Percentiles rank a stretch among this genome's conserved stretches.
These are phyloP conservation scores for Penicillium palitans DNA, from an alignment of 2,329 filamentous ascomycete genomes.

Conservation along the genomic window DNA sequence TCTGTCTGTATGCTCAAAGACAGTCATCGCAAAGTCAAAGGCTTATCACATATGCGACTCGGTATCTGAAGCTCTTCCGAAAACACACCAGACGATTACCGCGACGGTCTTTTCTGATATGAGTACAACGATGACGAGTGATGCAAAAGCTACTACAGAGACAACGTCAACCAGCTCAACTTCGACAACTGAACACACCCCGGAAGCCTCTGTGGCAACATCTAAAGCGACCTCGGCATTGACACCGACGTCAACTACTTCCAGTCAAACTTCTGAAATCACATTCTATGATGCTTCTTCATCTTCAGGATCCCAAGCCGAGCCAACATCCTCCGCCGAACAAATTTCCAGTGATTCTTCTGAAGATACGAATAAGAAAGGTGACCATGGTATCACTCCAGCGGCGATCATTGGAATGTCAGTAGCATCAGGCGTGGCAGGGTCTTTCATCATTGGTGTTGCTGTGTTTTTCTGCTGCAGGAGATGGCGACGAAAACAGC, in stretches of 20 bases:
- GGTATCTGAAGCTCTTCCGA: slow-evolving; percentile 36
- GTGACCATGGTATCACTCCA: slow-evolving; percentile 23
- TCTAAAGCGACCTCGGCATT: slow-evolving; percentile 5
- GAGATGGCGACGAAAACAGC: slow-evolving; percentile 29
- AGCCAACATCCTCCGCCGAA: not conserved
- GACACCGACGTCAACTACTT: slow-evolving; percentile 11
- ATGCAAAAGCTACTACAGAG: slow-evolving; percentile 4
- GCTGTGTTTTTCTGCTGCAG: slow-evolving; percentile 35
- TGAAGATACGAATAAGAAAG: slow-evolving; percentile 15
- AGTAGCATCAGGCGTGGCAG: slow-evolving; percentile 38
- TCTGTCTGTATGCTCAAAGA: slow-evolving; percentile 55
- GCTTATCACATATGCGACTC: slow-evolving; percentile 59
- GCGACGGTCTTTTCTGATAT: slow-evolving; percentile 31
- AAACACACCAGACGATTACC: slow-evolving; percentile 41
- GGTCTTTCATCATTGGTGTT: slow-evolving; percentile 36
- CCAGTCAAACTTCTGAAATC: slow-evolving; percentile 18
- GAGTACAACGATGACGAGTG: slow-evolving; percentile 10
- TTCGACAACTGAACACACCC: slow-evolving; percentile 1
- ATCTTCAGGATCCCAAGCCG: slow-evolving; percentile 15
- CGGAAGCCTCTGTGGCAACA: not conserved
- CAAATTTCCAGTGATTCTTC: slow-evolving; percentile 10
- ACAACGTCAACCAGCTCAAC: slow-evolving; percentile 8
- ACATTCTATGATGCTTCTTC: slow-evolving; percentile 22
- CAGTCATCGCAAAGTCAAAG: slow-evolving; percentile 46
- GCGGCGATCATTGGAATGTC: slow-evolving; percentile 41